Base-by-base conservation (phyloP, 2,329 filamentous ascomycete genomes). In the Fusarium abutilonis region DNA sequence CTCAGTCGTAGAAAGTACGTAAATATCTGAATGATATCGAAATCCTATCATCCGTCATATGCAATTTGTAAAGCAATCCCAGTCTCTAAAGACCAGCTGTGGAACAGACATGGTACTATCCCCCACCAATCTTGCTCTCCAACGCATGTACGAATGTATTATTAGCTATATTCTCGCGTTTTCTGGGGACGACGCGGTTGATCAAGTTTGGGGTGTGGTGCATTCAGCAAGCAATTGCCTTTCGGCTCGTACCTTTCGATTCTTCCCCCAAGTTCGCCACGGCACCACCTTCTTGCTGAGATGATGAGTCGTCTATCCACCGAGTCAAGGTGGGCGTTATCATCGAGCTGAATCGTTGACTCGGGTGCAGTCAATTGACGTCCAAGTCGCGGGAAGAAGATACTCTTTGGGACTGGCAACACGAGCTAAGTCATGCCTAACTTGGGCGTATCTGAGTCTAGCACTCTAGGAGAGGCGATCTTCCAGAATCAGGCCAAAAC, bases 401-500 rank as follows among this genome's bases (percentile, higher is more conserved):
- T 32, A 52, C 48, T 48, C 26, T 59, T 63, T 47, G 52, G 66
- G 54, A 52, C 42, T 56, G 47, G 51, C 47, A 64, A 59, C 42
- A 55, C 41, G 48, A 58, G 52, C 56, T 51, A 63, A 53, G 39
- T 44, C 58, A 58, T 49, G 50, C 15, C 39, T 11, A 42, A 17
- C 19, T 14, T 7, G 26, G 47, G 17, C 17, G 42, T 43, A 46
- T 55, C 48, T 64, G 52, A 56, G 65, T 67, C 62, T 63, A 26
- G 23, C 23, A 26, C 23, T 8, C 23, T 26, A 56, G 59, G 47
- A 43, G 48, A 56, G 62, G 56, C 57, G 67, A 72, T 71, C 69
- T 73, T 73, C 72, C 69, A 72, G 67, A 73, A 72, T 68, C 64
- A 72, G 70, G 67, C 66, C 70, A 68, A 72, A 64, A 38, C 23